A percentile compares a stretch with the other conserved stretches of the same genome.
These are phyloP conservation scores for Cubamyces sp. DNA, from an alignment of 768 basidiomycete species.

Conservation along the genomic window DNA sequence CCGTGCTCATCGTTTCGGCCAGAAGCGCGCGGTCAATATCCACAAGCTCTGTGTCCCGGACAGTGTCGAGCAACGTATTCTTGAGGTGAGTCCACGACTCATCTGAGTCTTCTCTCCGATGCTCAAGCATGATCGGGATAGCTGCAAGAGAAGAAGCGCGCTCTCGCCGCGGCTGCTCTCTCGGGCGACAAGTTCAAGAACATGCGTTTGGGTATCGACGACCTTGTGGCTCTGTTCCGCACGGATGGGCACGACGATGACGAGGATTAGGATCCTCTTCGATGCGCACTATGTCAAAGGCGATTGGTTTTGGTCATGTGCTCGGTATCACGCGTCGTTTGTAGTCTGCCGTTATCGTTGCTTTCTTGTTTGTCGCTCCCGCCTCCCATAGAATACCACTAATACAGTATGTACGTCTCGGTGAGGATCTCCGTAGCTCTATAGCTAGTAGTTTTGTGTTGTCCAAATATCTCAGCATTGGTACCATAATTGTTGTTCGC, in stretches of 20 bases:
- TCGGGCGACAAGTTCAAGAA: conserved; percentile 89
- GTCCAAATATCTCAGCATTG: no score
- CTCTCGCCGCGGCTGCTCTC: conserved; percentile 79
- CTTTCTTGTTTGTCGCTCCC: neutral
- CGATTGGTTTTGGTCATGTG: neutral
- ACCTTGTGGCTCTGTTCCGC: conserved; percentile 81
- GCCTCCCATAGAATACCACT: no score
- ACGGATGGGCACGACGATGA: conserved; percentile 59
- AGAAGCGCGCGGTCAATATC: conserved; percentile 84
- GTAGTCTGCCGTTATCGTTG: neutral
- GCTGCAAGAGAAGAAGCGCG: conserved; percentile 93
- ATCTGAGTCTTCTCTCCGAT: neutral
- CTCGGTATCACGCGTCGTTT: no score
- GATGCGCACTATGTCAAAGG: no score
- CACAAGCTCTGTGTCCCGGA: conserved; percentile 86
- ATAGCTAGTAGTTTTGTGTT: no score
- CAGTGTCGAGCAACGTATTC: conserved; percentile 88
- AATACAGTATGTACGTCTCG: no score
- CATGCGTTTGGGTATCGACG: conserved; percentile 81
- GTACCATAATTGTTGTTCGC: neutral
- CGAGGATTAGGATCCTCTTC: conserved; percentile 40
- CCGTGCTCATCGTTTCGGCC: conserved; percentile 88
- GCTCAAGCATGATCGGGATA: conserved; percentile 31
- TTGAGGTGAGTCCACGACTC: conserved; percentile 49
- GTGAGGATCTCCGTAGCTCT: no score